Conservation (phyloP, 345 rosid species). For the rapeseed (Brassica napus) region DNA sequence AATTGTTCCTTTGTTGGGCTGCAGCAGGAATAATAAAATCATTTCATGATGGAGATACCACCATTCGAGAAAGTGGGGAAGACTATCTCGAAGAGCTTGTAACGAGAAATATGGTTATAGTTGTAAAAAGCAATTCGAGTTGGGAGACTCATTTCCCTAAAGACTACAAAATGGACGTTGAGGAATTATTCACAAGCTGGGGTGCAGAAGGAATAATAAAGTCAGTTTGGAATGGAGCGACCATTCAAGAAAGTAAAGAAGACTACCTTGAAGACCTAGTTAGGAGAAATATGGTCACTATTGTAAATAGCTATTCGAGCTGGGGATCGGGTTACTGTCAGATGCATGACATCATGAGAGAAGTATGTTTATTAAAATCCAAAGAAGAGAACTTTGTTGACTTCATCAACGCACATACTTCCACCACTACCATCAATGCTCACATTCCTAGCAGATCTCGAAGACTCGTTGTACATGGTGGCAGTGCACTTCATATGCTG, state of each 20-base stretch:
- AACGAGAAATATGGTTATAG: slow-evolving; percentile 9
- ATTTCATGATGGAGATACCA: background rate
- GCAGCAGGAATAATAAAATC: background rate
- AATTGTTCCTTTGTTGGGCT: background rate
- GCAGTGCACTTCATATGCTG: background rate
- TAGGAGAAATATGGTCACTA: slow-evolving; percentile 42
- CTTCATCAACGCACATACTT: background rate
- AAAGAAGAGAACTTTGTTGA: slow-evolving; percentile 7
- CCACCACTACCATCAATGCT: slow-evolving; percentile 13
- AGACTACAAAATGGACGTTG: slow-evolving; percentile 26
- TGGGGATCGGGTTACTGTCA: background rate
- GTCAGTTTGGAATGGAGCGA: slow-evolving; percentile 4
- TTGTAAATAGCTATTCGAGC: background rate
- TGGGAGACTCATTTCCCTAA: slow-evolving; percentile 17
- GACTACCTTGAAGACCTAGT: slow-evolving; percentile 37
- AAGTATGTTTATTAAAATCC: slow-evolving; percentile 29
- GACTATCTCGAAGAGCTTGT: slow-evolving; percentile 17
- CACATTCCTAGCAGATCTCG: slow-evolving; percentile 13
- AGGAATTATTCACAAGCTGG: slow-evolving; percentile 41
- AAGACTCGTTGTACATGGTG: slow-evolving; percentile 4
- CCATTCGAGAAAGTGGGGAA: slow-evolving; percentile 31
- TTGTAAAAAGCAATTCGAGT: background rate
- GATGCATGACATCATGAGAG: slow-evolving; percentile 41
- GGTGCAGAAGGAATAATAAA: slow-evolving; percentile 41
- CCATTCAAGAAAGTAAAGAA: slow-evolving; percentile 33